These are phyloP conservation scores for Pseudogymnoascus sp. DNA, from an alignment of 2,329 filamentous ascomycete species.

Conservation along the genomic window DNA sequence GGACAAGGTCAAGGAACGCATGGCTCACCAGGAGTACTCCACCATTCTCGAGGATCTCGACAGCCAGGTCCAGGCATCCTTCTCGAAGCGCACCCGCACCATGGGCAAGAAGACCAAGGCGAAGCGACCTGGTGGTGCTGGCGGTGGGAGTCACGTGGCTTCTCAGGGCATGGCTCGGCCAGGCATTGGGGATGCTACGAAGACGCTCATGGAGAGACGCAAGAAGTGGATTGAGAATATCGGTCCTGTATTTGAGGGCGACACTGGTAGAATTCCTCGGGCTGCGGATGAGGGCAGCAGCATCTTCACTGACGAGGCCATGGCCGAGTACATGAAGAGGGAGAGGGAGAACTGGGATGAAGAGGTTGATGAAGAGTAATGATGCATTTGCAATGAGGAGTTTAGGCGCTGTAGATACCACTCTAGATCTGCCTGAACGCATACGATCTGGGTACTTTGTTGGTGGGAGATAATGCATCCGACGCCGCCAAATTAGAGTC, in stretches of 20 bases:
- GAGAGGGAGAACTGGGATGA: slow-evolving; percentile 75
- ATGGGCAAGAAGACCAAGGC: slow-evolving; percentile 92
- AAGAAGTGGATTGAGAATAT: slow-evolving; percentile 86
- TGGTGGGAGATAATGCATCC: neutral
- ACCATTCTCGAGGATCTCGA: slow-evolving; percentile 96
- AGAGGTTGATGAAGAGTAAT: slow-evolving; percentile 32
- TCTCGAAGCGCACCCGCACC: slow-evolving; percentile 88
- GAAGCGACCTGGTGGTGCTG: slow-evolving; percentile 66
- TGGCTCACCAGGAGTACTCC: slow-evolving; percentile 94
- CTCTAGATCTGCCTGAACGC: neutral
- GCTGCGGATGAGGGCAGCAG: slow-evolving; percentile 52
- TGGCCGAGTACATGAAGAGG: slow-evolving; percentile 67
- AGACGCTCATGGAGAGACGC: slow-evolving; percentile 85
- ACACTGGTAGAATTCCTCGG: slow-evolving; percentile 62
- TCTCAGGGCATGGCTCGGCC: slow-evolving; percentile 58
- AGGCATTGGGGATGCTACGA: slow-evolving; percentile 82
- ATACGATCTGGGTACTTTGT: neutral
- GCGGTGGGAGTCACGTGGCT: slow-evolving; percentile 58
- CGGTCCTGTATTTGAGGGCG: slow-evolving; percentile 73
- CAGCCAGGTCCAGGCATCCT: slow-evolving; percentile 86
- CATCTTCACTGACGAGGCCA: slow-evolving; percentile 65
- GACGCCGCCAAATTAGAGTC: neutral
- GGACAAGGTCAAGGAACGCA: slow-evolving; percentile 80
- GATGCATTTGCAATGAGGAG: slow-evolving; percentile 14
- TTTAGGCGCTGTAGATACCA: slow-evolving; percentile 2